Evolutionary conservation across 2,329 filamentous ascomycete species (phyloP).

Genomic region (Septoria linicola): DNA sequence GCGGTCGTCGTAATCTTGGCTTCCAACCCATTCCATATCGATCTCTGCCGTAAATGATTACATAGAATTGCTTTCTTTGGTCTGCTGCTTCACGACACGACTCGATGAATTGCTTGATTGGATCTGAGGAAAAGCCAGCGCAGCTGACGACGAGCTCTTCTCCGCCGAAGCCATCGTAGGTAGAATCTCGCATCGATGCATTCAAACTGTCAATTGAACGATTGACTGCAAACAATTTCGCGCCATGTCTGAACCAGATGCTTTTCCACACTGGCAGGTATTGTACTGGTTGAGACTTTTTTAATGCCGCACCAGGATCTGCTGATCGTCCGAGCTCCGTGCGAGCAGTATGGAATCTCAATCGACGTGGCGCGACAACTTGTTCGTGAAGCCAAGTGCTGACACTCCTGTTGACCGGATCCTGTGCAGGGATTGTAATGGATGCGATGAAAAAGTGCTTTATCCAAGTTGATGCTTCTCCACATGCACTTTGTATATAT

Average conservation of each 20-base stretch:
- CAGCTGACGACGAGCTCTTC: constrained; percentile 42
- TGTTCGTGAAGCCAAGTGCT: constrained; percentile 30
- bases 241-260: constrained; percentile 28
- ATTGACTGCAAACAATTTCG: constrained; percentile 21
- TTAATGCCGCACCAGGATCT: constrained; percentile 27
- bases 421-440: constrained; percentile 27
- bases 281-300: constrained; percentile 26
- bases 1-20: constrained; percentile 50
- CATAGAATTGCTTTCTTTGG: constrained; percentile 41
- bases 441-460: constrained; percentile 30
- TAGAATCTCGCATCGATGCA: constrained; percentile 21
- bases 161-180: constrained; percentile 29
- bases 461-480: constrained; percentile 23
- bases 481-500: constrained; percentile 23
- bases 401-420: constrained; percentile 29
- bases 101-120: constrained; percentile 47
- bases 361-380: constrained; percentile 24
- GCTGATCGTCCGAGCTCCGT: constrained; percentile 25
- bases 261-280: constrained; percentile 29
- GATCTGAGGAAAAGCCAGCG: constrained; percentile 45
- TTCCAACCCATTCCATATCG: constrained; percentile 37
- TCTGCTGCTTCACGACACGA: constrained; percentile 41
- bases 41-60: constrained; percentile 44
- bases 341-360: constrained; percentile 29
- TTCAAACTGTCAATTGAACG: constrained; percentile 26